Evolutionary conservation across 2,329 filamentous ascomycete species (phyloP).

Genomic region (Cytospora piceae): DNA sequence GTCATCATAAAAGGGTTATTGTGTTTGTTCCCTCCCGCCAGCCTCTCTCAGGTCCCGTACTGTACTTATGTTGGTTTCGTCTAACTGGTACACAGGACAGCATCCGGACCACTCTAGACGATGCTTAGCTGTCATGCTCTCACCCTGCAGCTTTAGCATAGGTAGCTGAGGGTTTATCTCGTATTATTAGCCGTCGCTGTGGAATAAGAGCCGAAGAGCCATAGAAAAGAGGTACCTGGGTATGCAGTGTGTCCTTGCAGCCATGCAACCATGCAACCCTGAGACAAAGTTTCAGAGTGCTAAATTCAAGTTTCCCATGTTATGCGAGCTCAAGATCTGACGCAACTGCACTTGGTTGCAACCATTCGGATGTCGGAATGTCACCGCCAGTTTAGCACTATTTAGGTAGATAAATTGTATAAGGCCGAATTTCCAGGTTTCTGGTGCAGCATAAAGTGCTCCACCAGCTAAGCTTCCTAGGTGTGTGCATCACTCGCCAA

Average conservation of each 20-base stretch:
- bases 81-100: constrained; percentile 20
- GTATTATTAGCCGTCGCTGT: not conserved
- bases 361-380: constrained; percentile 14
- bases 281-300: not conserved
- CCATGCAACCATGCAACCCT: constrained; percentile 21
- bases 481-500: constrained; percentile 8
- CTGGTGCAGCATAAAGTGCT: constrained; percentile 6
- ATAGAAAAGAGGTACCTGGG: constrained; percentile 8
- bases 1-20: constrained; percentile 7
- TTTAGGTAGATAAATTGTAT: not conserved
- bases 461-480: constrained; percentile 11
- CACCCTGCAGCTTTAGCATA: constrained; percentile 17
- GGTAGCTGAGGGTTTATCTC: not conserved
- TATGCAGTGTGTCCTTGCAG: constrained; percentile 12
- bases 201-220: not conserved
- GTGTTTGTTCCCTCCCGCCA: constrained; percentile 3
- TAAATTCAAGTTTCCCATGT: constrained; percentile 18
- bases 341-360: constrained; percentile 6
- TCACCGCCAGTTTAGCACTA: constrained; percentile 18
- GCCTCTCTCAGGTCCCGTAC: constrained; percentile 10
- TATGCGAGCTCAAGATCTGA: constrained; percentile 10
- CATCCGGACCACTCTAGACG: constrained; percentile 17
- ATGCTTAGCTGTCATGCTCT: constrained; percentile 19
- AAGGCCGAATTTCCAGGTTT: constrained; percentile 2
- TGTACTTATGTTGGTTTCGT: constrained; percentile 8